These are phyloP conservation scores for Fusarium papillatum DNA, from an alignment of 2,329 filamentous ascomycete genomes.

Conservation along the genomic window DNA sequence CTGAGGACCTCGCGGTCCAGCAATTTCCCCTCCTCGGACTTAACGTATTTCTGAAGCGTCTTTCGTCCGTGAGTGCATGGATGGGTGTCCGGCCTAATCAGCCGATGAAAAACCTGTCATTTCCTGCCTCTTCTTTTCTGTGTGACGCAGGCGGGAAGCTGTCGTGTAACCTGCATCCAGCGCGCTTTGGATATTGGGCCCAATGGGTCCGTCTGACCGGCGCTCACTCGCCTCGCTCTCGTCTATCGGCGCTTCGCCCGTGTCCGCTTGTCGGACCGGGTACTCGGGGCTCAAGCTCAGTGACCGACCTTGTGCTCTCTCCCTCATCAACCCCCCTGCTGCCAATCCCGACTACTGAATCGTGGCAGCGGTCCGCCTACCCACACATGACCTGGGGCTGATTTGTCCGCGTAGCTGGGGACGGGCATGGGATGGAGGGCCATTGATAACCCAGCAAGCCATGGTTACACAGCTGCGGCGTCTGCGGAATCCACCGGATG, in stretches of 20 bases:
- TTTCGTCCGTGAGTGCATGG: not conserved
- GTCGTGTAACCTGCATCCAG: conserved; percentile 25
- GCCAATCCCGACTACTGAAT: not conserved
- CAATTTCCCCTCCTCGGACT: not conserved
- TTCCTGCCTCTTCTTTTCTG: conserved; percentile 1
- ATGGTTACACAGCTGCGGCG: conserved; percentile 31
- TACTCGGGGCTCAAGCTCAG: not conserved
- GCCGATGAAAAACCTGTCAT: conserved; percentile 15
- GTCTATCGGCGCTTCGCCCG: not conserved
- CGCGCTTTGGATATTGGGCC: conserved; percentile 8
- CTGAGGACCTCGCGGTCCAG: conserved; percentile 1
- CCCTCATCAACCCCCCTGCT: not conserved
- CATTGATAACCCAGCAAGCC: conserved; percentile 13
- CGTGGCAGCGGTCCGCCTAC: conserved; percentile 5
- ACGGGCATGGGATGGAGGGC: conserved; percentile 1
- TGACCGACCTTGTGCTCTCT: not conserved
- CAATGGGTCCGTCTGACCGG: conserved; percentile 2
- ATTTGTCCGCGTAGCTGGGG: conserved; percentile 1
- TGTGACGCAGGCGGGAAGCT: conserved; percentile 16
- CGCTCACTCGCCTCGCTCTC: not conserved
- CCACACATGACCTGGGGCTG: conserved; percentile 2
- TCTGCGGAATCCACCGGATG: conserved; percentile 20
- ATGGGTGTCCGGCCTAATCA: conserved; percentile 9
- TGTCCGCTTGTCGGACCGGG: not conserved
- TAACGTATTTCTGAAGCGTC: not conserved